Evolutionary conservation across 2,329 filamentous ascomycete genomes (phyloP), one percentile per base, ranked within the genome.

Genomic region (Colletotrichum viniferum): DNA sequence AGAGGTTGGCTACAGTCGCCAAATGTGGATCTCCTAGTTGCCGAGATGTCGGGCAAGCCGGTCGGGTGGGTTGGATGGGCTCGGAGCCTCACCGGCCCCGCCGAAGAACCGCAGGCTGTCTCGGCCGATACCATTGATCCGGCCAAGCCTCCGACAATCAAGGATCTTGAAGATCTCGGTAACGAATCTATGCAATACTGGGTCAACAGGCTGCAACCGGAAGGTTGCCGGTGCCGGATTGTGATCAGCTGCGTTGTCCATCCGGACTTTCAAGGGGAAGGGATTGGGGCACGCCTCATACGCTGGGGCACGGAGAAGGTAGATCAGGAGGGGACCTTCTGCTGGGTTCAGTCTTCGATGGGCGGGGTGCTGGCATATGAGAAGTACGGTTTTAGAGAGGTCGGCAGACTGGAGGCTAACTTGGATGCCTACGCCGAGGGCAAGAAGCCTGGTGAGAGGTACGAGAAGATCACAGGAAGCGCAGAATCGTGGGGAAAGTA

Each of bases 51-150:
- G 2, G 81, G 81, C 2, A 71, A 78, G 4, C 78, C 83, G 32
- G 66, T 83, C 16, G 85, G 84, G 6, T 85, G 81, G 79, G 78
- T 79, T 9, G 81, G 81, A 32, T 87, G 84, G 84, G 81, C 78
- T 10, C 79, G 82, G 16, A 76, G 76, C 12, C 65, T 71, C 5
- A 79, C 80, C 14, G 78, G 24, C n/a, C 65, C 64, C 4, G 12
- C 43, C 0, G 63, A 73, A 32, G 73, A 75, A 21, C 73, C 69
- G n/a, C 32, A 9, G 9, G 69, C 34, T 18, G 34, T n/a, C 4
- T 16, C 43, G 10, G 16, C 64, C 14, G 26, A 24, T 32, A 8
- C 26, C 7, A 14, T 4, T 9, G 38, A 14, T 28, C 69, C 58
- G 18, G 32, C 34, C 7, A 55, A 63, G 52, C 16, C 38, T 71